Conservation (phyloP, 108 stramenopile genomes). For the Fragilaria radians region DNA sequence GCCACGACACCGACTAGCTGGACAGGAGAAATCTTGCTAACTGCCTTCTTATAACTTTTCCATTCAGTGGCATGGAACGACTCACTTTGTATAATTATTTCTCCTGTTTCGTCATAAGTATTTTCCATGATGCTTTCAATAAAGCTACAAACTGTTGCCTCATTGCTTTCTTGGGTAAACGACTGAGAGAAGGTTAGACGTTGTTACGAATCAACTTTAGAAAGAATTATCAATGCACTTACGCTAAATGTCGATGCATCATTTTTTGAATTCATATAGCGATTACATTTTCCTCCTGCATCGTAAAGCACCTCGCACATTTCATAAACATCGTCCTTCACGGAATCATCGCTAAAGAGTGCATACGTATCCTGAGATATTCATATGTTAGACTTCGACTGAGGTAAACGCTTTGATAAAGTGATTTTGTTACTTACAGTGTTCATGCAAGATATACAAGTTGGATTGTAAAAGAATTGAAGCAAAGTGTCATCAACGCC, state of each 20-base stretch:
- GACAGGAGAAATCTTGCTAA: neutral
- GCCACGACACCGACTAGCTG: slow-evolving; percentile 17
- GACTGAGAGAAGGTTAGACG: slow-evolving; percentile 14
- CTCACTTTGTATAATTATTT: slow-evolving; percentile 22
- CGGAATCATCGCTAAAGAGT: slow-evolving; percentile 15
- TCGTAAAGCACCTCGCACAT: slow-evolving; percentile 62
- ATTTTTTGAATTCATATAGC: slow-evolving; percentile 35
- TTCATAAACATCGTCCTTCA: slow-evolving; percentile 28
- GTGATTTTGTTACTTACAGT: slow-evolving; percentile 27
- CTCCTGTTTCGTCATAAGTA: slow-evolving; percentile 69
- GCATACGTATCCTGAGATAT: neutral
- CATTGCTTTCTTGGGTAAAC: slow-evolving; percentile 24
- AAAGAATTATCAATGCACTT: neutral
- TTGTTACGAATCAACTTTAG: slow-evolving; percentile 1
- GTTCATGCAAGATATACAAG: slow-evolving; percentile 63
- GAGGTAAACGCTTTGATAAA: too few relatives aligned
- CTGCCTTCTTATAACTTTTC: neutral
- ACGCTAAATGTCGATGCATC: slow-evolving; percentile 5
- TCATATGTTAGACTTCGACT: neutral
- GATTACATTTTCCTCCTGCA: slow-evolving; percentile 62
- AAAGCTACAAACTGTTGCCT: slow-evolving; percentile 55
- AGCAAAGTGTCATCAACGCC: slow-evolving; percentile 26
- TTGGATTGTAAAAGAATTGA: slow-evolving; percentile 22
- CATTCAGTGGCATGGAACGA: slow-evolving; percentile 1
- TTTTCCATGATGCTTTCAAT: slow-evolving; percentile 59